These are phyloP conservation scores for Blastomyces parvus DNA, from an alignment of 2,329 filamentous ascomycete species.

Conservation along the genomic window DNA sequence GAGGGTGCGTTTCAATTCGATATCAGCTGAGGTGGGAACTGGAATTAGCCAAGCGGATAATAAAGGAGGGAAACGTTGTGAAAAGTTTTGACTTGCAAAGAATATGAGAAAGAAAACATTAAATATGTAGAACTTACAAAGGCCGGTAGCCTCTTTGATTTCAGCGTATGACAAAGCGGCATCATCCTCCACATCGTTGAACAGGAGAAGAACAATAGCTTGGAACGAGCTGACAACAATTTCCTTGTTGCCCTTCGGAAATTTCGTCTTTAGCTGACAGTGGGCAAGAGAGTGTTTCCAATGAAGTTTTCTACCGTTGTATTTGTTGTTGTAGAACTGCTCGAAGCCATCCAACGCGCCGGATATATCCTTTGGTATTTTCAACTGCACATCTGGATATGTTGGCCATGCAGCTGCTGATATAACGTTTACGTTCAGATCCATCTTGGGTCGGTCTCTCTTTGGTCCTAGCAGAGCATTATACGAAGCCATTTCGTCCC, in stretches of 20 bases:
- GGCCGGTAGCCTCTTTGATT: conserved; percentile 62
- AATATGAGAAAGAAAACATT: background rate
- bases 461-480: conserved; percentile 57
- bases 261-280: conserved; percentile 72
- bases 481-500: conserved; percentile 88
- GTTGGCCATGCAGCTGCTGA: conserved; percentile 87
- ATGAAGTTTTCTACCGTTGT: conserved; percentile 72
- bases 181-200: conserved; percentile 60
- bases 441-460: conserved; percentile 50
- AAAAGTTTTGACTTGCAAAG: background rate
- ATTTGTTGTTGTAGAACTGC: conserved; percentile 75
- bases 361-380: conserved; percentile 65
- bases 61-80: background rate
- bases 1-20: conserved; percentile 77
- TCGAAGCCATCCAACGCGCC: conserved; percentile 75
- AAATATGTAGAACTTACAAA: conserved; percentile 44
- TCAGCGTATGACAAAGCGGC: conserved; percentile 64
- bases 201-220: conserved; percentile 78
- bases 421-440: conserved; percentile 81
- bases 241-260: conserved; percentile 73
- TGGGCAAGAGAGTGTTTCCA: conserved; percentile 95
- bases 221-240: conserved; percentile 87
- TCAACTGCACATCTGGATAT: conserved; percentile 67
- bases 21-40: conserved; percentile 45
- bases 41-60: background rate